A percentile compares a stretch with the other conserved stretches of the same genome.
phyloP scores from a whole-genome alignment of 306 rosid genomes.

The Sphenostylis stenocarpa region DNA sequence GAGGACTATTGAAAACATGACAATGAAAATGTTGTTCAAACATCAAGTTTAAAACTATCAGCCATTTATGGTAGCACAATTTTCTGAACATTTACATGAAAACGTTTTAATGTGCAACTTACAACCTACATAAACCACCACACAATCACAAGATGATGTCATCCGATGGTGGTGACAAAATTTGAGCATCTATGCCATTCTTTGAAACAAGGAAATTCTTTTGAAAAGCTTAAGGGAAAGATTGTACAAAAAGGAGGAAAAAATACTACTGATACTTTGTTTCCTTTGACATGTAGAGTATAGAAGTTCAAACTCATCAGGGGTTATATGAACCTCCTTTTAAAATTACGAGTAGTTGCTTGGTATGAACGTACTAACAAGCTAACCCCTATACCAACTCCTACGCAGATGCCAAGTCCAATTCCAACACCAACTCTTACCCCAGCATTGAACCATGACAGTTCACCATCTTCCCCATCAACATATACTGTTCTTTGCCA shows the following conservation, averaged over 20 bases:
- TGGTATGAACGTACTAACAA: conserved; percentile 59
- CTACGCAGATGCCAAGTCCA: conserved; percentile 63
- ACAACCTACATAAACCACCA: background rate
- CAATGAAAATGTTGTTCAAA: background rate
- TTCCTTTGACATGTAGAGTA: conserved; percentile 4
- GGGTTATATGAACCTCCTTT: conserved; percentile 43
- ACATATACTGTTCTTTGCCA: conserved; percentile 42
- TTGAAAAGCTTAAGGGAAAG: background rate
- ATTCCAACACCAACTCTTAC: conserved; percentile 79
- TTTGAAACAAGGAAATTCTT: conserved; percentile 33
- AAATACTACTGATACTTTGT: conserved; percentile 33
- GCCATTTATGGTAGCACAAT: background rate
- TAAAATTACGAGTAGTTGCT: conserved; percentile 48
- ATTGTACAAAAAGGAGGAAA: background rate
- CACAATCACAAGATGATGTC: background rate
- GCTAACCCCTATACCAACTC: conserved; percentile 60
- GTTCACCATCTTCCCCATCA: conserved; percentile 62
- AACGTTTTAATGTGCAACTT: conserved; percentile 20
- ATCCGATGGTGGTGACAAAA: background rate
- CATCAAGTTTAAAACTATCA: background rate
- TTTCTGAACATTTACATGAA: conserved; percentile 33
- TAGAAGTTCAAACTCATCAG: background rate
- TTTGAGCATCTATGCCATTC: background rate
- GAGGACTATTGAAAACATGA: conserved; percentile 3
- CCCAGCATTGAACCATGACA: conserved; percentile 73